Conservation (phyloP, 352 stramenopile genomes). For the Phytophthora crassamura region DNA sequence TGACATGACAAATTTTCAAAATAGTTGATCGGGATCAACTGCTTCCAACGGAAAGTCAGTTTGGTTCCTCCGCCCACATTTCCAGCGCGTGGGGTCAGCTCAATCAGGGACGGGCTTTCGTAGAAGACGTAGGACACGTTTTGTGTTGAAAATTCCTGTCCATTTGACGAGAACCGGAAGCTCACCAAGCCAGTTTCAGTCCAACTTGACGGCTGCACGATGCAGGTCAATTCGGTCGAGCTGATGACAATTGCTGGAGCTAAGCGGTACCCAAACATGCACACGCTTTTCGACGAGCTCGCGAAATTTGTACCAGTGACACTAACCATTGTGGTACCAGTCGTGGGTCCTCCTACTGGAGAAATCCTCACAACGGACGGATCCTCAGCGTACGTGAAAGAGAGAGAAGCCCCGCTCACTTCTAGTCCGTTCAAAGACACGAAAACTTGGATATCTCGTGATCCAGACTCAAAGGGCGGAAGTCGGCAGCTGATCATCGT, state of each 20-base stretch:
- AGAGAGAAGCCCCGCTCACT: constrained; percentile 27
- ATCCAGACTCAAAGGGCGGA: constrained; percentile 20
- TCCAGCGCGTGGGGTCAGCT: constrained; percentile 21
- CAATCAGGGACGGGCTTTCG: constrained; percentile 20
- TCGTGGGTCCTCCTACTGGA: constrained; percentile 34
- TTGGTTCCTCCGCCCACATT: constrained; percentile 37
- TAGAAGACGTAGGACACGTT: constrained; percentile 44
- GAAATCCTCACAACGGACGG: constrained; percentile 37
- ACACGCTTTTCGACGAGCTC: constrained; percentile 30
- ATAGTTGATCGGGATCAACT: constrained; percentile 3
- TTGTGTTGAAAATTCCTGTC: constrained; percentile 39
- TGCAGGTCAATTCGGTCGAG: constrained; percentile 38
- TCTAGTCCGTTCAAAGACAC: constrained; percentile 49
- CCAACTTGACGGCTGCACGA: constrained; percentile 37
- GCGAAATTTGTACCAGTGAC: constrained; percentile 41
- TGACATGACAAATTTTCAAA: constrained; percentile 22
- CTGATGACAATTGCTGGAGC: constrained; percentile 44
- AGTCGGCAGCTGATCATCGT: constrained; percentile 38
- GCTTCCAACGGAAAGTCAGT: constrained; percentile 33
- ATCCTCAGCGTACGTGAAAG: constrained; percentile 41
- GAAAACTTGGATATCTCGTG: constrained; percentile 27
- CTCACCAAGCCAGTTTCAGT: background rate
- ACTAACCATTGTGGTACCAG: constrained; percentile 35
- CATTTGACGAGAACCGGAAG: constrained; percentile 48
- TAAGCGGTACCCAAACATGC: constrained; percentile 32